These are phyloP conservation scores for Taphrina sp. DNA, from an alignment of 1,139 yeast genomes.

Conservation along the genomic window DNA sequence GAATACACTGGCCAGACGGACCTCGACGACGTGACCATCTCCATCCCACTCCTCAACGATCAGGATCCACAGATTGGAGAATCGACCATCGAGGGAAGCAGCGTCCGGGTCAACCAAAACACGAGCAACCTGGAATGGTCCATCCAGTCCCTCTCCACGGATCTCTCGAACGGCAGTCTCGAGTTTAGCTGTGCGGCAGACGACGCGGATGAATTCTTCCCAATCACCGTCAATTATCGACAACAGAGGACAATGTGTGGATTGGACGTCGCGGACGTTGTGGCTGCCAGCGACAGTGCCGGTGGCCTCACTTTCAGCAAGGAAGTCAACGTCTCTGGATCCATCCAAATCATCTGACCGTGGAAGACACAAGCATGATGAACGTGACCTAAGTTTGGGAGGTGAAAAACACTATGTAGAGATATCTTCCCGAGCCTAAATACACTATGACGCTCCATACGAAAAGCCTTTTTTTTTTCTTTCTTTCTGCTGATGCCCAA, in stretches of 20 bases:
- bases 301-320: slow-evolving; percentile 17
- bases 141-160: slow-evolving; percentile 46
- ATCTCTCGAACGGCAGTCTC: slow-evolving; percentile 63
- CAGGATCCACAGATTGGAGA: slow-evolving; percentile 45
- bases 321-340: slow-evolving; percentile 10
- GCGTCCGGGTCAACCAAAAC: slow-evolving; percentile 34
- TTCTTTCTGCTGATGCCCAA: no score
- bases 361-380: no score
- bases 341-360: slow-evolving; percentile 1
- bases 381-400: no score
- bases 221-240: slow-evolving; percentile 65
- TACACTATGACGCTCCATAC: no score
- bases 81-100: slow-evolving; percentile 50
- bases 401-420: no score
- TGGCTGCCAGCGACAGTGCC: slow-evolving; percentile 1
- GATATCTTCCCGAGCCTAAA: no score
- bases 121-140: slow-evolving; percentile 48
- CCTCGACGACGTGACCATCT: slow-evolving; percentile 58
- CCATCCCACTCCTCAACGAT: slow-evolving; percentile 58
- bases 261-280: slow-evolving; percentile 49
- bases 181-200: slow-evolving; percentile 72
- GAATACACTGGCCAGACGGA: slow-evolving; percentile 58
- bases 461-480: no score
- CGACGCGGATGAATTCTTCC: slow-evolving; percentile 80
- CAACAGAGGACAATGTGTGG: slow-evolving; percentile 49